phyloP scores from a whole-genome alignment of 257 asterid genomes.

The Cruciata laevipes region DNA sequence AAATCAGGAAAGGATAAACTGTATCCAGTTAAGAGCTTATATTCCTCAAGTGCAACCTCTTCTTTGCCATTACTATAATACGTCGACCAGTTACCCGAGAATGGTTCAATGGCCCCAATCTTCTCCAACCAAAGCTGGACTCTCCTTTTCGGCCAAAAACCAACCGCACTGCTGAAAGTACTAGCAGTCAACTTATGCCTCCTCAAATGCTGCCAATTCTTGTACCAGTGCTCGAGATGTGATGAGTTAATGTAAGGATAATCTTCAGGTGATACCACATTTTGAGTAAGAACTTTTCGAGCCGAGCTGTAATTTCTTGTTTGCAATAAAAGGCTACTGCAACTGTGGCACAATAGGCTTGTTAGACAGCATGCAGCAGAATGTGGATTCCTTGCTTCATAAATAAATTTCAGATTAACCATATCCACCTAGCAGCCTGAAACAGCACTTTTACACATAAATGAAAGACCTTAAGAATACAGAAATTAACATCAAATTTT shows the following conservation, averaged over 20 bases:
- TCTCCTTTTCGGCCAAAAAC: conserved; percentile 72
- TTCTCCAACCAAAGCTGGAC: conserved; percentile 78
- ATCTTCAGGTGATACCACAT: conserved; percentile 7
- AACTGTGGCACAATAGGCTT: conserved; percentile 18
- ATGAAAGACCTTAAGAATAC: background rate
- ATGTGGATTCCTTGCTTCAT: conserved; percentile 41
- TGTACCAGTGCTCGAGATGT: conserved; percentile 64
- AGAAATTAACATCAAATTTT: background rate
- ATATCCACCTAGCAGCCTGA: background rate
- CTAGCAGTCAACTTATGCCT: conserved; percentile 76
- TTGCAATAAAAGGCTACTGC: conserved; percentile 14
- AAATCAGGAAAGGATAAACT: conserved; percentile 41
- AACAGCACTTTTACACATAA: background rate
- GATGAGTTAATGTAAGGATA: conserved; percentile 35
- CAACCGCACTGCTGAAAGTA: conserved; percentile 68
- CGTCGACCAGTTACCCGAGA: conserved; percentile 63
- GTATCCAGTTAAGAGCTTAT: conserved; percentile 54
- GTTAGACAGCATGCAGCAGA: conserved; percentile 22
- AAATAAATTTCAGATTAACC: background rate
- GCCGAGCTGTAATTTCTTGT: conserved; percentile 26
- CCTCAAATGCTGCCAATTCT: conserved; percentile 82
- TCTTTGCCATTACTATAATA: conserved; percentile 76
- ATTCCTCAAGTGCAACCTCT: conserved; percentile 67
- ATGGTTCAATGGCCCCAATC: conserved; percentile 65
- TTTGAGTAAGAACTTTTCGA: conserved; percentile 15